Conservation (phyloP, 2,329 filamentous ascomycete genomes). For the Phyllachora maydis region DNA sequence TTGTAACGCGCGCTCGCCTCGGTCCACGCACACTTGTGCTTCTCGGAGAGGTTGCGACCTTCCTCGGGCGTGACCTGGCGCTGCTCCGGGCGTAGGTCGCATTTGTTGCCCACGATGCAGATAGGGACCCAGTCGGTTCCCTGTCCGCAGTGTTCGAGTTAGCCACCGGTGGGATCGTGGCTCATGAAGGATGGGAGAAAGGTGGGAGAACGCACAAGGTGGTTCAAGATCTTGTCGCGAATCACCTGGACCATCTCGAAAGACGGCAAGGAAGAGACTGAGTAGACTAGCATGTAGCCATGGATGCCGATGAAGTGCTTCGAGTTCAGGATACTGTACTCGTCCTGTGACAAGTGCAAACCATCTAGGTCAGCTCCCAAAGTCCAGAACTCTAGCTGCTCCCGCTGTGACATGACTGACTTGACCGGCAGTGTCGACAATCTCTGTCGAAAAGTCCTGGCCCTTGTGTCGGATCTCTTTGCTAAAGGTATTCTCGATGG, state of each 20-base stretch:
- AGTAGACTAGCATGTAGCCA: slow-evolving; percentile 96
- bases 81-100: slow-evolving; percentile 79
- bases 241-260: slow-evolving; percentile 98
- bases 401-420: too few species aligned
- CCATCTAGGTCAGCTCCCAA: not conserved
- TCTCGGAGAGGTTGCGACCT: slow-evolving; percentile 64
- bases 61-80: slow-evolving; percentile 77
- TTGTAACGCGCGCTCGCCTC: slow-evolving; percentile 90
- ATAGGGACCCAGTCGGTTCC: slow-evolving; percentile 85
- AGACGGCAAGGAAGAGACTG: slow-evolving; percentile 79
- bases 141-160: slow-evolving; percentile 18
- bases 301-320: slow-evolving; percentile 99
- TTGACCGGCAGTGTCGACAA: slow-evolving; percentile 94
- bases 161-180: too few species aligned
- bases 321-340: slow-evolving; percentile 95
- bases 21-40: slow-evolving; percentile 83
- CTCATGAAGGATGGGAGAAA: too few species aligned
- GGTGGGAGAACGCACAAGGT: slow-evolving; percentile 44
- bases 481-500: slow-evolving; percentile 97
- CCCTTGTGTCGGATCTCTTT: slow-evolving; percentile 85
- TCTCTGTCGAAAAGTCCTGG: slow-evolving; percentile 88
- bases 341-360: too few species aligned
- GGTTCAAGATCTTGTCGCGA: slow-evolving; percentile 90
- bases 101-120: slow-evolving; percentile 93
- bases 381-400: too few species aligned